Percentiles rank a stretch among this genome's conserved stretches.
phyloP scores from a whole-genome alignment of 2,329 filamentous ascomycete genomes.

The Colletotrichum somersetense region DNA sequence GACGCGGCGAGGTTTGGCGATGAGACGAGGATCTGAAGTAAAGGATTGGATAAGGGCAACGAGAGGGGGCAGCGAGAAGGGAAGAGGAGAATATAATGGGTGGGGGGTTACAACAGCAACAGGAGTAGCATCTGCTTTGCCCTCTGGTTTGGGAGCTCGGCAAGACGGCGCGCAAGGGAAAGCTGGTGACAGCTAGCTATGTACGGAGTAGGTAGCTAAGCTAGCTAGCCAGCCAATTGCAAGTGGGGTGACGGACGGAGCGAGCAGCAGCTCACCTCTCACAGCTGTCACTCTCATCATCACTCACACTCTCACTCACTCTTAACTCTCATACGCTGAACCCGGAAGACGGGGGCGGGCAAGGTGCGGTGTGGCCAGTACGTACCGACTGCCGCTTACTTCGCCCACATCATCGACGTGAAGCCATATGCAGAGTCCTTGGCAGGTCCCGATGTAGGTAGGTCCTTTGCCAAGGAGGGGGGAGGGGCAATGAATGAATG shows the following conservation, averaged over 20 bases:
- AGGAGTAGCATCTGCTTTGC: not conserved
- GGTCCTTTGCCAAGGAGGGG: not conserved
- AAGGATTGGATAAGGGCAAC: not conserved
- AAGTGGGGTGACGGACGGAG: not conserved
- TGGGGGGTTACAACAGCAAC: not conserved
- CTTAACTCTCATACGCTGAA: not conserved
- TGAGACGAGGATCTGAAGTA: not conserved
- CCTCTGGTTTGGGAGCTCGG: not conserved
- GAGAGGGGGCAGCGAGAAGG: not conserved
- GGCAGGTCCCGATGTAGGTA: not conserved
- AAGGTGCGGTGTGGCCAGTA: slow-evolving; percentile 5
- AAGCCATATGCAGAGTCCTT: slow-evolving; percentile 6
- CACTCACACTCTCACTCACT: too few species aligned
- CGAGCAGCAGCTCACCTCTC: not conserved
- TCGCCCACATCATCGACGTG: slow-evolving; percentile 7
- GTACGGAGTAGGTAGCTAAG: not conserved
- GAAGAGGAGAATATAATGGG: not conserved
- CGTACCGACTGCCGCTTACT: not conserved
- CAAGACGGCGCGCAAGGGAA: not conserved
- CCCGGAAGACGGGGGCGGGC: slow-evolving; percentile 6
- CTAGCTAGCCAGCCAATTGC: not conserved
- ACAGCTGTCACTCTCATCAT: not conserved
- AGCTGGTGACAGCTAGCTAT: slow-evolving; percentile 6
- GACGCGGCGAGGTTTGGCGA: not conserved
- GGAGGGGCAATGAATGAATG: not conserved